Conservation (phyloP, 176 grass and related monocot genomes). For the Musa itinerans region DNA sequence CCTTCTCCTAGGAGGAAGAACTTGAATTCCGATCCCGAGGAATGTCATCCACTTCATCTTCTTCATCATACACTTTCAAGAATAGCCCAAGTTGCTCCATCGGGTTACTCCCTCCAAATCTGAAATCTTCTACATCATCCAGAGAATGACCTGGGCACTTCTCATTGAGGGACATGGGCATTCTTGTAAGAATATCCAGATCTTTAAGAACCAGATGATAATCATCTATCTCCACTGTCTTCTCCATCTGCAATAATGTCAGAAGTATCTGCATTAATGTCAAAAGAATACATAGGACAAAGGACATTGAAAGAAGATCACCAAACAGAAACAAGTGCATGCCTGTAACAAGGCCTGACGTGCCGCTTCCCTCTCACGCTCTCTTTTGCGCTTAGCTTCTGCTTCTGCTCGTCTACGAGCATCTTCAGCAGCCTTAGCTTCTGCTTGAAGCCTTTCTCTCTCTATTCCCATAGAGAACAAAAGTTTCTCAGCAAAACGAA, state of each 20-base stretch:
- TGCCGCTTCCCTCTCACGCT: slow-evolving; percentile 76
- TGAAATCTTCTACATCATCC: slow-evolving; percentile 60
- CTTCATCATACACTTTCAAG: slow-evolving; percentile 85
- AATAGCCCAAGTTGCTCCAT: slow-evolving; percentile 80
- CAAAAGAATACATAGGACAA: no score
- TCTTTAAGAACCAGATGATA: slow-evolving; percentile 51
- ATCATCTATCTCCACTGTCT: slow-evolving; percentile 69
- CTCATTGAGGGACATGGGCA: slow-evolving; percentile 25
- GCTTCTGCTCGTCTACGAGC: slow-evolving; percentile 56
- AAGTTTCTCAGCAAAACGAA: not conserved
- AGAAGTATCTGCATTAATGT: not conserved
- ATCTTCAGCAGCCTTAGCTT: slow-evolving; percentile 89
- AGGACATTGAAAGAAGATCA: no score
- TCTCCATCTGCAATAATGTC: slow-evolving; percentile 58
- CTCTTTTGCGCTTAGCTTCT: slow-evolving; percentile 66
- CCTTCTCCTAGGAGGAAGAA: no score
- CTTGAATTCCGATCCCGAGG: no score
- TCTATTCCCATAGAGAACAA: slow-evolving; percentile 34
- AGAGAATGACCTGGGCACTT: slow-evolving; percentile 50
- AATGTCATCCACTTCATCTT: slow-evolving; percentile 45
- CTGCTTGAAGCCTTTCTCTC: slow-evolving; percentile 66
- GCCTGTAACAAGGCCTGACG: slow-evolving; percentile 78
- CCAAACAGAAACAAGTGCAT: slow-evolving; percentile 14
- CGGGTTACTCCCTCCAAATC: slow-evolving; percentile 40
- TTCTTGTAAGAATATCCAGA: slow-evolving; percentile 68